phyloP scores from a whole-genome alignment of 2,329 filamentous ascomycete genomes.

The Monosporascus sp. region DNA sequence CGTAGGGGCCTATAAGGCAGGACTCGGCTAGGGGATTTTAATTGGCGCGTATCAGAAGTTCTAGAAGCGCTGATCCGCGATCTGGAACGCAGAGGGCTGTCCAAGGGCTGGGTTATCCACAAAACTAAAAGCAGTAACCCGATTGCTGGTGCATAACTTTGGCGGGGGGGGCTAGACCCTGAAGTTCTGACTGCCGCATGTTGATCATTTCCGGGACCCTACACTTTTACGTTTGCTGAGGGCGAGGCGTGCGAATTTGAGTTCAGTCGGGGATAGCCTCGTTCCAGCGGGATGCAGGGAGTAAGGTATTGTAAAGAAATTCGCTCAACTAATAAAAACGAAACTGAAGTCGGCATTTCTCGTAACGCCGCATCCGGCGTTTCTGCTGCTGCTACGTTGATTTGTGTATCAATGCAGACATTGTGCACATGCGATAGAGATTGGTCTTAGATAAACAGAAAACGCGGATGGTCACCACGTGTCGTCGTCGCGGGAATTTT shows the following conservation, averaged over 20 bases:
- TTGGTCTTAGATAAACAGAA: not conserved
- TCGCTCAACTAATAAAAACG: not conserved
- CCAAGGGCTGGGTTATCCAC: not conserved
- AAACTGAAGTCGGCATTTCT: not conserved
- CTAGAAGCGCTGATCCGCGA: not conserved
- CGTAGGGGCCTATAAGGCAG: too few relatives aligned
- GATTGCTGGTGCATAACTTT: not conserved
- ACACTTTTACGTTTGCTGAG: not conserved
- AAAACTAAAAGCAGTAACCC: not conserved
- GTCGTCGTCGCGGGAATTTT: not conserved
- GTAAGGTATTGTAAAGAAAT: too few relatives aligned
- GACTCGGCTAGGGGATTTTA: too few relatives aligned
- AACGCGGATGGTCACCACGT: not conserved
- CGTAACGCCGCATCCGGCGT: not conserved
- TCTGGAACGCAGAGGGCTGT: not conserved
- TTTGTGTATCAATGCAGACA: not conserved
- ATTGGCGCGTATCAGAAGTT: not conserved
- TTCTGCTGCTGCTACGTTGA: not conserved
- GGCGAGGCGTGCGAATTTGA: not conserved
- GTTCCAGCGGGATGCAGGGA: too few relatives aligned
- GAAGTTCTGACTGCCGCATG: not conserved
- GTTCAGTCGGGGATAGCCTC: not conserved
- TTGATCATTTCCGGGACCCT: not conserved
- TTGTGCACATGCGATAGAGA: not conserved
- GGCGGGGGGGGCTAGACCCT: not conserved